Evolutionary conservation across 441 rosid species (phyloP), one percentile per base, ranked within the genome.

Genomic region (Cnidoscolus chayamansa): DNA sequence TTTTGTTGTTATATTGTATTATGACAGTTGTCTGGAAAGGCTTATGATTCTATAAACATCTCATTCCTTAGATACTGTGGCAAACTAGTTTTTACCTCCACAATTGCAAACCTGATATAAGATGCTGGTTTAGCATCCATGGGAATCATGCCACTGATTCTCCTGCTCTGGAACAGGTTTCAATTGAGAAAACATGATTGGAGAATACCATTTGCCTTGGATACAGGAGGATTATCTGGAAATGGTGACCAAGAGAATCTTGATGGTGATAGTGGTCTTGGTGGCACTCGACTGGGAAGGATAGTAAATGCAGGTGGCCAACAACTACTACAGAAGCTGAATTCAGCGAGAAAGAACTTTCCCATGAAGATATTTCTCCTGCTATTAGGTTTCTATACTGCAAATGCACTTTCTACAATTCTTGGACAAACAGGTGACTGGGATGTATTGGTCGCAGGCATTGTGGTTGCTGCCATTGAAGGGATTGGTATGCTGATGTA

Each of bases 381-480:
- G 10, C 88, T 95, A 20, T 80, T 95, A 69, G 98, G 99, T 49
- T 95, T 95, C 86, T 95, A 93, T 76, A 91, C 96, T 0, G 99
- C 98, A 51, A 95, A 95, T 82, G 99, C 99, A 17, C 77, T 95
- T 48, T 98, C 99, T 2, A 95, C 97, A 0, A 95, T 93, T 81
- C 99, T 95, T 59, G 97, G 98, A 35, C 98, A 95, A 80, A 93
- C 99, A 2, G 98, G 98, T 72, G 98, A 95, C 32, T 95, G 97
- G 99, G 98, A 92, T 62, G 98, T 93, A 25, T 79, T 95, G 55
- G 98, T 91, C 10, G 98, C 98, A 0, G 99, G 97, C 13, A 79
- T 92, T n/a, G 92, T 92, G 19, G 98, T 92, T 43, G 95, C 98
- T 40, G 95, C 99, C 45, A 87, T 95, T 11, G 96, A 92, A 74